Percentiles rank a stretch among this genome's conserved stretches.
phyloP scores from a whole-genome alignment of 768 basidiomycete genomes.

The Russula emetica region DNA sequence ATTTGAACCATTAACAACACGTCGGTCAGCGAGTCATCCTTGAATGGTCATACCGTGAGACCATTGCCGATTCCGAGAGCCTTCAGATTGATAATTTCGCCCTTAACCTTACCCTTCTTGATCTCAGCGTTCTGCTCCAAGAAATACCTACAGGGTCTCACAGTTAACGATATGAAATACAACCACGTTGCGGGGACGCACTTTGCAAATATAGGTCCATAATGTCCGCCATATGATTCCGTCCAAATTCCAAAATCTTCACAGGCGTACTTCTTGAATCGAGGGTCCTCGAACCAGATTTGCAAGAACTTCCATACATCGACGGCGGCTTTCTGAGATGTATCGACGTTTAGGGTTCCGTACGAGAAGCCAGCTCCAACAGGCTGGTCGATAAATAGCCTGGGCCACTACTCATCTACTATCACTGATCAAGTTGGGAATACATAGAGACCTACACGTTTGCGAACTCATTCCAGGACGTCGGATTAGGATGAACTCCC shows the following conservation, averaged over 20 bases:
- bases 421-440: background rate
- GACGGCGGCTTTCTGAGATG: constrained; percentile 49
- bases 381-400: constrained; percentile 61
- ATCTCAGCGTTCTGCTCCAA: constrained; percentile 57
- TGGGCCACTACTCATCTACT: constrained; percentile 12
- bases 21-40: background rate
- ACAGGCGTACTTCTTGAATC: constrained; percentile 46
- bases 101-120: constrained; percentile 41
- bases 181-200: constrained; percentile 24
- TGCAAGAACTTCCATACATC: constrained; percentile 63
- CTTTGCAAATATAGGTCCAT: constrained; percentile 39
- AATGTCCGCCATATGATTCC: constrained; percentile 49
- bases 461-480: constrained; percentile 54
- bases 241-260: constrained; percentile 58
- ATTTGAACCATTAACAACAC: background rate
- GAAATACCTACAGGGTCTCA: constrained; percentile 39
- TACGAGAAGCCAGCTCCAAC: constrained; percentile 61
- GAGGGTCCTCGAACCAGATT: constrained; percentile 53
- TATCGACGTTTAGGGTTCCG: constrained; percentile 46
- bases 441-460: constrained; percentile 38
- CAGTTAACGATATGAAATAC: background rate
- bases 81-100: constrained; percentile 54
- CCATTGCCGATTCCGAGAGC: constrained; percentile 61
- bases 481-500: constrained; percentile 47
- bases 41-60: constrained; percentile 44